phyloP scores from a whole-genome alignment of 495 filamentous ascomycete species.

The Cairneyella variabilis region DNA sequence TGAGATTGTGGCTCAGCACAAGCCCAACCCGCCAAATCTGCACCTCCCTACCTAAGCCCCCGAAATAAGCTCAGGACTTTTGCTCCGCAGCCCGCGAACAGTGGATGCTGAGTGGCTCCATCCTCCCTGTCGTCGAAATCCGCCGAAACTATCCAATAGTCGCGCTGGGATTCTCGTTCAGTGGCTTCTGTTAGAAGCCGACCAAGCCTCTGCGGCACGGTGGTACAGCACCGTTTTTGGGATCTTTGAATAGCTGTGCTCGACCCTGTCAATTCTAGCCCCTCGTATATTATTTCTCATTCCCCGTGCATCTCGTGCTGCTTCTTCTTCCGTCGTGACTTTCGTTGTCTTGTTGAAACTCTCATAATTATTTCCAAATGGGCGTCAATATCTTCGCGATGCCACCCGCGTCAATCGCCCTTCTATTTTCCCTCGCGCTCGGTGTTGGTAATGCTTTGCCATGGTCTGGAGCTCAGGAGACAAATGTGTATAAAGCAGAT shows the following conservation, averaged over 20 bases:
- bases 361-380: conserved; percentile 11
- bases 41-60: conserved; percentile 7
- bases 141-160: neutral
- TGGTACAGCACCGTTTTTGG: neutral
- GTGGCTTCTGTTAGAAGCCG: neutral
- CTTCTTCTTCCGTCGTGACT: neutral
- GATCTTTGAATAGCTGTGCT: neutral
- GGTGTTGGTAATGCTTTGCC: conserved; percentile 16
- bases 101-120: conserved; percentile 5
- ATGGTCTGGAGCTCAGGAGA: conserved; percentile 17
- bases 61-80: neutral
- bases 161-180: neutral
- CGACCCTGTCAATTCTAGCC: neutral
- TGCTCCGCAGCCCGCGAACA: conserved; percentile 8
- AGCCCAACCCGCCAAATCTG: neutral
- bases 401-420: conserved; percentile 19
- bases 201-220: conserved; percentile 15
- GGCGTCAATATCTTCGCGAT: conserved; percentile 25
- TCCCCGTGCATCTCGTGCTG: conserved; percentile 1
- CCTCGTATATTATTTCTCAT: conserved; percentile 1
- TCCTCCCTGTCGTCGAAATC: neutral
- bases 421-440: conserved; percentile 19
- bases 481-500: conserved; percentile 17
- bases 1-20: conserved; percentile 10
- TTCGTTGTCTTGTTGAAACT: neutral